Evolutionary conservation across 2,329 filamentous ascomycete species (phyloP), one percentile per base, ranked within the genome.

Genomic region (Falciphora oryzae): DNA sequence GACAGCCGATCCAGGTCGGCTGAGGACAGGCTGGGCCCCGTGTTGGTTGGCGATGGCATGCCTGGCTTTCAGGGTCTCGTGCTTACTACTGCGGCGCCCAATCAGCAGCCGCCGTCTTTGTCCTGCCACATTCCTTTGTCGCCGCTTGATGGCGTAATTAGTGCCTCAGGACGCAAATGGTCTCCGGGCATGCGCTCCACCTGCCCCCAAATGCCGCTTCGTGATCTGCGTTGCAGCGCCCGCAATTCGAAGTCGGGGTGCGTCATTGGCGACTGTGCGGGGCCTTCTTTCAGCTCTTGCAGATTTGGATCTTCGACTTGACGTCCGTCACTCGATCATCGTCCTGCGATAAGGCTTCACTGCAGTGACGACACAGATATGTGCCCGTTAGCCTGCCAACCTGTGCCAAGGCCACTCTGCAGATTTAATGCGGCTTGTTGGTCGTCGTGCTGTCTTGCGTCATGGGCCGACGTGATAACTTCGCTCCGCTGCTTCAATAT

Each of bases 101-200:
- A 53, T 53, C 44, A 53, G 44, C 44, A 53, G 44, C 44, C 44
- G 22, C 10, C 22, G 6, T 53, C 44, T 53, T 53, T 53, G 44
- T 53, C 44, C 44, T 53, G 44, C 44, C 44, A 53, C 44, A 53
- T 53, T 53, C 44, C 44, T n/a, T 4, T 4, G 44, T 8, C 44
- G 44, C 44, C 44, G 44, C 44, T 53, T 53, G 44, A 53, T 25
- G 58, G 29, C 58, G 58, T 60, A 60, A 38, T 60, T 38, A 31
- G 2, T 60, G 58, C 58, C 58, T 60, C 27, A 60, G 58, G 58
- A 28, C n/a, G 7, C 44, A n/a, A 53, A n/a, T 25, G 44, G 44
- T n/a, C 44, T 22, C 44, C 22, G n/a, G n/a, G 2, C 38, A 18
- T 5, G 7, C 16, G 1, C 38, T 50, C 44, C 44, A 50, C 18